Evolutionary conservation across 2,329 filamentous ascomycete genomes (phyloP), one percentile per base, ranked within the genome.

Genomic region (Cytospora chrysosperma): DNA sequence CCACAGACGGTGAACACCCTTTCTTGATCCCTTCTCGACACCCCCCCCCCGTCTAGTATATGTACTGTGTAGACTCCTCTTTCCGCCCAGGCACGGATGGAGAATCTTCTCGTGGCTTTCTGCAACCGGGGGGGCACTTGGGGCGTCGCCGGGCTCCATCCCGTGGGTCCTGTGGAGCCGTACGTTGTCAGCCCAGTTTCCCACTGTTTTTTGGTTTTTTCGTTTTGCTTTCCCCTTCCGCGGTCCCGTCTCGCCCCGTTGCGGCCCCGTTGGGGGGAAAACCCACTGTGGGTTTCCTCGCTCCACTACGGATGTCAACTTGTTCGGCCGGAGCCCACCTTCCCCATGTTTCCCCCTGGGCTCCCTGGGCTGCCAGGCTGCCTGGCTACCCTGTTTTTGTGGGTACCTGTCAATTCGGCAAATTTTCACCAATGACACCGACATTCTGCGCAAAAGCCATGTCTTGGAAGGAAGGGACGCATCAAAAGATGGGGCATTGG

Each of bases 401-500:
- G 32, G 54, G 54, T 61, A 65, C 63, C 63, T 65, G 63, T 63
- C 63, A 65, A 59, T 32, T 56, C 63, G 63, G 63, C 60, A 59
- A 57, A 59, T 63, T 52, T 63, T 62, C 57, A 50, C 55, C 56
- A 56, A 56, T 43, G 40, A 43, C 40, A 43, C 40, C 40, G 40
- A 43, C 40, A 43, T 43, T 43, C 57, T 63, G 53, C n/a, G 53
- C 59, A 34, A 40, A 55, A 57, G 59, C 63, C 52, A 47, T 51
- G 51, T 65, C 50, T 55, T 37, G 51, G 51, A 34, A 52, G n/a
- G 4, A 4, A 28, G 21, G 34, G 27, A 49, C 55, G 49, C 43
- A 32, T 15, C 40, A 61, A 27, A 61, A 27, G 19, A 43, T 10
- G 40, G 40, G 19, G 40, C 7, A 47, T 54, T 34, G 40, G 13